Percentiles rank a stretch among this genome's conserved stretches.
Conservation (phyloP, 805 yeast species). For the Saturnispora silvae region DNA sequence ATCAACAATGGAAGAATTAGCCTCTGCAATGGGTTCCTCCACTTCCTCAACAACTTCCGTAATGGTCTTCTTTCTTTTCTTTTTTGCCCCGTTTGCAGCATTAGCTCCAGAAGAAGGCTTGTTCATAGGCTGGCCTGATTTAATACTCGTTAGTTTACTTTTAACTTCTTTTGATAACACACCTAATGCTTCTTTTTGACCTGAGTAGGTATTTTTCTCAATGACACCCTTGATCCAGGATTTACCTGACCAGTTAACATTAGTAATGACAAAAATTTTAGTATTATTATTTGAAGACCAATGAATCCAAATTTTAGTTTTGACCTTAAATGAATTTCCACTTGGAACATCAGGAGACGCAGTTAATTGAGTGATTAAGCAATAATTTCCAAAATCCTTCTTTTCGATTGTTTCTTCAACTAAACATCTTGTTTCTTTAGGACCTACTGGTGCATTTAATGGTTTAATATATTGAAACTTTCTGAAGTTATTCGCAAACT, state of each 20-base stretch:
- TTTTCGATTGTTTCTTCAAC: conserved; percentile 51
- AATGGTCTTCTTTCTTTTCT: conserved; percentile 5
- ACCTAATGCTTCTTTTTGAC: conserved; percentile 53
- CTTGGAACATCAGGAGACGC: conserved; percentile 79
- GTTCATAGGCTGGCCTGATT: conserved; percentile 19
- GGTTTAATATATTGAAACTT: conserved; percentile 54
- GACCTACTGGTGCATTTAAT: conserved; percentile 58
- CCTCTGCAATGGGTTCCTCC: conserved; percentile 7
- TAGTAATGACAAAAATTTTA: conserved; percentile 39
- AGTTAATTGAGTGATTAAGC: conserved; percentile 46
- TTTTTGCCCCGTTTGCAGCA: too few relatives aligned
- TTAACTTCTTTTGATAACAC: conserved; percentile 38
- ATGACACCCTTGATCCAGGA: conserved; percentile 73
- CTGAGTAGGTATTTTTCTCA: conserved; percentile 64
- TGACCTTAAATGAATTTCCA: conserved; percentile 55
- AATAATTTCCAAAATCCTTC: conserved; percentile 35
- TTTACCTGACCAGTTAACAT: conserved; percentile 61
- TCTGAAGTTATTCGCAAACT: conserved; percentile 30
- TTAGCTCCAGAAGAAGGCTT: too few relatives aligned
- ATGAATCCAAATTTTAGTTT: conserved; percentile 43
- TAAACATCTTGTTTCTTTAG: conserved; percentile 60
- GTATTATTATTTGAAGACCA: conserved; percentile 58
- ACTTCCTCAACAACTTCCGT: conserved; percentile 3
- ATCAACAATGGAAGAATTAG: conserved; percentile 1
- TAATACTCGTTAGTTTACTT: conserved; percentile 22